A percentile compares a stretch with the other conserved stretches of the same genome.
These are phyloP conservation scores for Pleurotus citrinopileatus DNA, from an alignment of 768 basidiomycete genomes.

Conservation along the genomic window DNA sequence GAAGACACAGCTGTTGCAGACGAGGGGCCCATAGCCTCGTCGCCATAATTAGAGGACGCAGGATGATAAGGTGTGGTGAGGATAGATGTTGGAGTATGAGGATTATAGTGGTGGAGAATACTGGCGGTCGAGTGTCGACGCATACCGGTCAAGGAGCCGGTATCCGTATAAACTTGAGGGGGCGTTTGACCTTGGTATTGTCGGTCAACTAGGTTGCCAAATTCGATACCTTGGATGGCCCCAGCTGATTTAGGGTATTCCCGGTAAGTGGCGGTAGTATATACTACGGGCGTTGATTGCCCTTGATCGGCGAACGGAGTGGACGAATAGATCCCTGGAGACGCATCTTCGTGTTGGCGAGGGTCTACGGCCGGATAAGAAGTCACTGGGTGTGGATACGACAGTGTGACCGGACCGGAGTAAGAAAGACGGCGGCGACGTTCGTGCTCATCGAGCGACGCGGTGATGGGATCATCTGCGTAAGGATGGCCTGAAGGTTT, in stretches of 20 bases:
- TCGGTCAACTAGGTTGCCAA: not conserved
- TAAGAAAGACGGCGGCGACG: conserved; percentile 27
- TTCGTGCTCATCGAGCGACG: conserved; percentile 15
- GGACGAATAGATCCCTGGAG: conserved; percentile 6
- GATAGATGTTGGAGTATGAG: conserved; percentile 22
- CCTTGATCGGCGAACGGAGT: conserved; percentile 6
- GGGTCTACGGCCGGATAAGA: conserved; percentile 10
- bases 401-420: conserved; percentile 20
- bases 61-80: conserved; percentile 27
- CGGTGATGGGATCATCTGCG: conserved; percentile 18
- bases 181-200: not conserved
- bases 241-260: conserved; percentile 9
- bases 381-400: conserved; percentile 17
- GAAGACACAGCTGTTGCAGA: conserved; percentile 16
- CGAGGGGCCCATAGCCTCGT: conserved; percentile 1
- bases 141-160: conserved; percentile 5
- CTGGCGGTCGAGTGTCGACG: conserved; percentile 15
- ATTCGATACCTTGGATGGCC: not conserved
- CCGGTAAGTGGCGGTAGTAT: not conserved
- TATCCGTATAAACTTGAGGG: not conserved
- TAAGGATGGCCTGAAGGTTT: conserved; percentile 26
- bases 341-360: conserved; percentile 7
- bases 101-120: conserved; percentile 10
- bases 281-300: conserved; percentile 6
- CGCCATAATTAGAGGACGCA: conserved; percentile 14